Conservation (phyloP, 2,329 filamentous ascomycete species). For the Phyllosticta ampelicida region DNA sequence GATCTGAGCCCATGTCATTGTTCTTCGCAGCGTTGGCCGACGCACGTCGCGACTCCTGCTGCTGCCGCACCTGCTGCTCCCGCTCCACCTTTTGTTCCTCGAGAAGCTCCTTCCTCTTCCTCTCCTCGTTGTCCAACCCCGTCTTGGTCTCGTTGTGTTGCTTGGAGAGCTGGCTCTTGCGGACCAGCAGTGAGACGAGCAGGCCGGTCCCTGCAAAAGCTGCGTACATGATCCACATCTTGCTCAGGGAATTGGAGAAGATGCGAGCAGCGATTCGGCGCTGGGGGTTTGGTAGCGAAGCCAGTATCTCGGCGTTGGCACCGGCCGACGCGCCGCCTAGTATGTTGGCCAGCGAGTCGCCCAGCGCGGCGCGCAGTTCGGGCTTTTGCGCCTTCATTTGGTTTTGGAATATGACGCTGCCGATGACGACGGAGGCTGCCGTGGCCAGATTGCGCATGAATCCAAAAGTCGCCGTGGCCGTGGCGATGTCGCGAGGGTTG, state of each 20-base stretch:
- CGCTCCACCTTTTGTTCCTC: not conserved
- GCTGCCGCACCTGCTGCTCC: not conserved
- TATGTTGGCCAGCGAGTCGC: slow-evolving; percentile 37
- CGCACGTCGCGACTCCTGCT: not conserved
- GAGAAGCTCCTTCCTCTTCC: slow-evolving; percentile 11
- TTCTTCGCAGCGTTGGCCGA: not conserved
- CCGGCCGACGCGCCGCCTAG: slow-evolving; percentile 52
- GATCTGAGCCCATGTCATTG: not conserved
- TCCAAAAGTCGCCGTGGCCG: slow-evolving; percentile 55
- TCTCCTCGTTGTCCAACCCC: slow-evolving; percentile 33
- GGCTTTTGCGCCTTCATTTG: slow-evolving; percentile 49
- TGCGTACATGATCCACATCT: slow-evolving; percentile 42
- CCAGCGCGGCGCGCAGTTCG: slow-evolving; percentile 40
- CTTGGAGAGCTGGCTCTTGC: slow-evolving; percentile 30
- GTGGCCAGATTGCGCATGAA: slow-evolving; percentile 61
- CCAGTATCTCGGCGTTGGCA: slow-evolving; percentile 49
- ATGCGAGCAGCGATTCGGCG: slow-evolving; percentile 31
- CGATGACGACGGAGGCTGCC: slow-evolving; percentile 58
- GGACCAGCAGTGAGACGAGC: slow-evolving; percentile 29
- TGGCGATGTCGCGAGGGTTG: slow-evolving; percentile 53
- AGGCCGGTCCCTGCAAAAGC: slow-evolving; percentile 31
- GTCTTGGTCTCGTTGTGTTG: slow-evolving; percentile 40
- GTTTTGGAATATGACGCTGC: slow-evolving; percentile 72
- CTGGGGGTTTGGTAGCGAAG: slow-evolving; percentile 38
- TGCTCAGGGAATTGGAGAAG: slow-evolving; percentile 34